These are phyloP conservation scores for Bathelium albidoporum DNA, from an alignment of 495 filamentous ascomycete species.

Conservation along the genomic window DNA sequence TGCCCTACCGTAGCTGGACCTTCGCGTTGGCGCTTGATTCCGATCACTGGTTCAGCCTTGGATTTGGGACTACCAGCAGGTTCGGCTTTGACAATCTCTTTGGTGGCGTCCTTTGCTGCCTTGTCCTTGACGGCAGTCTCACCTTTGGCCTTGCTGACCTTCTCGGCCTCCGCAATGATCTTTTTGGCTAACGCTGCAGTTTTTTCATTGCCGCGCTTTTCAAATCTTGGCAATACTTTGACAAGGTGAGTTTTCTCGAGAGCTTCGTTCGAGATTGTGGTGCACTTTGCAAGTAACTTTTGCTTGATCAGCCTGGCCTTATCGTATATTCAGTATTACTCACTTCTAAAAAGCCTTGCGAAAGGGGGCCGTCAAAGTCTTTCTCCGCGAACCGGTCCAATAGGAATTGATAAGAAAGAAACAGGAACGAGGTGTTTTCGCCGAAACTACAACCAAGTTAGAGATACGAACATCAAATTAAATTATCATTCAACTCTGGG, in stretches of 20 bases:
- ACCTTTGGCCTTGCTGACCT: conserved; percentile 32
- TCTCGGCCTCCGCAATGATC: conserved; percentile 47
- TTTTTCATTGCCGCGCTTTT: conserved; percentile 55
- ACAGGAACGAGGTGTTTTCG: conserved; percentile 46
- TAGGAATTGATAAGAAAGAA: conserved; percentile 52
- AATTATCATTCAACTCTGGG: too few species aligned
- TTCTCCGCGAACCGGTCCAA: conserved; percentile 54
- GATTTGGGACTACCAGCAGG: conserved; percentile 21
- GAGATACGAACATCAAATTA: conserved; percentile 7
- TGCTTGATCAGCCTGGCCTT: conserved; percentile 15
- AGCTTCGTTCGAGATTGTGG: conserved; percentile 50
- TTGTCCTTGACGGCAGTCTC: conserved; percentile 21
- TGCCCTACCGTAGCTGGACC: conserved; percentile 31
- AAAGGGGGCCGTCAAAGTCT: conserved; percentile 54
- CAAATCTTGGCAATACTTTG: conserved; percentile 49
- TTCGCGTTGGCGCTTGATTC: conserved; percentile 39
- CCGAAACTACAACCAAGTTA: conserved; percentile 41
- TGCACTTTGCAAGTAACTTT: conserved; percentile 53
- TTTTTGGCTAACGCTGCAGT: conserved; percentile 48
- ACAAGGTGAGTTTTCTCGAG: conserved; percentile 59
- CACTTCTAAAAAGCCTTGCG: conserved; percentile 54
- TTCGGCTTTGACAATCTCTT: conserved; percentile 19
- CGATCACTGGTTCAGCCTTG: conserved; percentile 27
- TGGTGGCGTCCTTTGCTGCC: conserved; percentile 17
- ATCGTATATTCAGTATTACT: neutral